Evolutionary conservation across 352 stramenopile species (phyloP).

Genomic region (Globisporangium polare): DNA sequence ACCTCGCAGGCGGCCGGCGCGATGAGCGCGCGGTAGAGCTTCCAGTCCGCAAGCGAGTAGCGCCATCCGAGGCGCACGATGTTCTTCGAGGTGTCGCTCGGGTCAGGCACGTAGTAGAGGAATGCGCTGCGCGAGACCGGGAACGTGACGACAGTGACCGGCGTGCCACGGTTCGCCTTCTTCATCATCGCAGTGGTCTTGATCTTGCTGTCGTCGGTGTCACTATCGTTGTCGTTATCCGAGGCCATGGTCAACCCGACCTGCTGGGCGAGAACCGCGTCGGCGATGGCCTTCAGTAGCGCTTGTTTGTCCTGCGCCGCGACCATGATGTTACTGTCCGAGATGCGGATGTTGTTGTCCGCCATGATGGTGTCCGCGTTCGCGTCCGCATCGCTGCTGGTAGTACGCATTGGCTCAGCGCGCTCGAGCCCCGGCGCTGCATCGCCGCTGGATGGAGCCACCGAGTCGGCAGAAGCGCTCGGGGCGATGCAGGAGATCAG

Average conservation of each 20-base stretch:
- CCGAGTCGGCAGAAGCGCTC: not conserved
- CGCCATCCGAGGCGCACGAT: constrained; percentile 6
- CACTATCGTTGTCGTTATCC: not conserved
- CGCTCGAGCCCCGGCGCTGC: not conserved
- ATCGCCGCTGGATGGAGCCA: not conserved
- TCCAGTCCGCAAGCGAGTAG: constrained; percentile 10
- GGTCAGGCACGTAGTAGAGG: constrained; percentile 1
- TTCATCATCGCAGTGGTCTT: not conserved
- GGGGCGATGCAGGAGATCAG: not conserved
- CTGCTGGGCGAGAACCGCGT: not conserved
- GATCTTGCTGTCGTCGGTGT: not conserved
- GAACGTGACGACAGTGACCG: not conserved
- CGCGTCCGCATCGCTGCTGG: not conserved
- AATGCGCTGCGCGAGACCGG: constrained; percentile 1
- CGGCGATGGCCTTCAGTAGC: constrained; percentile 1
- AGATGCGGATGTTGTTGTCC: constrained; percentile 9
- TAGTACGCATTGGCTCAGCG: too few species aligned
- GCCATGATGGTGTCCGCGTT: not conserved
- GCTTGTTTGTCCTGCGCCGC: not conserved
- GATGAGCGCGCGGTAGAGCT: constrained; percentile 7
- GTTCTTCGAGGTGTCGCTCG: not conserved
- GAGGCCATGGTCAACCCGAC: not conserved
- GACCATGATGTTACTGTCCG: constrained; percentile 5
- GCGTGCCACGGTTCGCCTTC: not conserved
- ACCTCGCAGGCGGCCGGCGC: constrained; percentile 1